These are phyloP conservation scores for Sphaerosporella brunnea DNA, from an alignment of 495 filamentous ascomycete species.

Conservation along the genomic window DNA sequence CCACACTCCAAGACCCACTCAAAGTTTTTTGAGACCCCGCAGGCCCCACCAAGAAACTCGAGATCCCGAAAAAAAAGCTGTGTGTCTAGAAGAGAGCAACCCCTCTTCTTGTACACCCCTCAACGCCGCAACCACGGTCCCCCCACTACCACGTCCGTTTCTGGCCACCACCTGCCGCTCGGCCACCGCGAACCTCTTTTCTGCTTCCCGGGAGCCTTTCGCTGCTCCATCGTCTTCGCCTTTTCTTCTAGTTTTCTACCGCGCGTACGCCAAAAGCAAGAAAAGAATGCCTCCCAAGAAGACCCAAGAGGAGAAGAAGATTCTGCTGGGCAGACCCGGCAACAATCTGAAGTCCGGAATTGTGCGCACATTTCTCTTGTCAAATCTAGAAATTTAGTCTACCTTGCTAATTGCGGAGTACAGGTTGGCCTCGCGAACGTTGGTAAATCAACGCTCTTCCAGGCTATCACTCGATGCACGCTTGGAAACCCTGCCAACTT, in stretches of 20 bases:
- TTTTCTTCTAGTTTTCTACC: neutral
- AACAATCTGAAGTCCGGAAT: conserved; percentile 99
- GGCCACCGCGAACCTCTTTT: neutral
- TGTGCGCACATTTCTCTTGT: conserved; percentile 31
- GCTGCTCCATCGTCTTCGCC: neutral
- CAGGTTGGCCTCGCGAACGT: conserved; percentile 98
- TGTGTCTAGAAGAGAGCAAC: conserved; percentile 7
- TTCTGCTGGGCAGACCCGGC: conserved; percentile 79
- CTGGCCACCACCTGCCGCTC: neutral
- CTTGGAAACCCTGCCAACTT: conserved; percentile 99
- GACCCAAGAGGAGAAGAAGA: conserved; percentile 50
- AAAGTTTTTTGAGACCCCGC: neutral
- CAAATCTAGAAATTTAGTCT: neutral
- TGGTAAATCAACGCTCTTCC: conserved; percentile 98
- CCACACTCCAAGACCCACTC: neutral
- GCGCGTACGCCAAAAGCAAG: neutral
- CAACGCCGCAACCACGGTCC: conserved; percentile 27
- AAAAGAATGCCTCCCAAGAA: conserved; percentile 64
- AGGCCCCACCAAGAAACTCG: no score
- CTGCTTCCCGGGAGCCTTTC: no score
- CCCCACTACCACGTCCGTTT: conserved; percentile 17
- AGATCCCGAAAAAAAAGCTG: no score
- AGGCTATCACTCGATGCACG: conserved; percentile 94
- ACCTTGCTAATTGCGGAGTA: neutral
- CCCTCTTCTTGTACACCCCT: conserved; percentile 26